Evolutionary conservation across 192 early-diverging fungal genomes (phyloP).

Genomic region (Backusella macrospora): DNA sequence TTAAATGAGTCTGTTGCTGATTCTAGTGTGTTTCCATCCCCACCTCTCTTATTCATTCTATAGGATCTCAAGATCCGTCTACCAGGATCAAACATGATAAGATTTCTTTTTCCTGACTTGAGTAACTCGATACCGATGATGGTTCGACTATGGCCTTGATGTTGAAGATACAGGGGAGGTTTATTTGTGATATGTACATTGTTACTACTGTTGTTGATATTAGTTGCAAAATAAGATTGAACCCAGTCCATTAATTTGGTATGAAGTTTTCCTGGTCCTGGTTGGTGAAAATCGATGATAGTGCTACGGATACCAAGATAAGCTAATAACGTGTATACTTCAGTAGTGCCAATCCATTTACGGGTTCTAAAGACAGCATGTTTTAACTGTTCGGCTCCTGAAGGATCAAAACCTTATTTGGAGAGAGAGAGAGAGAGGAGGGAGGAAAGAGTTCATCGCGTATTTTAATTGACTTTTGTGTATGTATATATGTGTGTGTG

Average conservation of each 20-base stretch:
- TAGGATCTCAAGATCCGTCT: conserved; percentile 28
- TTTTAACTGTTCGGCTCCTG: conserved; percentile 57
- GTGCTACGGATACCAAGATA: conserved; percentile 58
- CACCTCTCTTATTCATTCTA: not conserved
- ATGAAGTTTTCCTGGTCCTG: conserved; percentile 57
- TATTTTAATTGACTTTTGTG: not conserved
- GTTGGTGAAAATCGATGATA: conserved; percentile 68
- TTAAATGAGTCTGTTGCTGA: not conserved
- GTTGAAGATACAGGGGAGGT: conserved; percentile 72
- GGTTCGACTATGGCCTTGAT: conserved; percentile 70
- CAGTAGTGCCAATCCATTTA: conserved; percentile 78
- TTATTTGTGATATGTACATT: conserved; percentile 44
- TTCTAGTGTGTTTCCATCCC: not conserved
- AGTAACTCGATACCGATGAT: conserved; percentile 64
- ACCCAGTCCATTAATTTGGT: conserved; percentile 58
- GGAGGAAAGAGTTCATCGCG: not conserved
- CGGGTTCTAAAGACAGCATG: conserved; percentile 55
- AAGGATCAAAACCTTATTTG: conserved; percentile 54
- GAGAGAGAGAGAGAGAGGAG: not conserved
- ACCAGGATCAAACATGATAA: conserved; percentile 70
- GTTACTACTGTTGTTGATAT: conserved; percentile 16
- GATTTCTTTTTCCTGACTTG: conserved; percentile 37
- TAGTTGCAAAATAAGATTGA: conserved; percentile 55
- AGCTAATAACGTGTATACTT: conserved; percentile 62
- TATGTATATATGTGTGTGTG: not conserved